Evolutionary conservation across 345 rosid genomes (phyloP).

Genomic region (Hibiscus trionum): DNA sequence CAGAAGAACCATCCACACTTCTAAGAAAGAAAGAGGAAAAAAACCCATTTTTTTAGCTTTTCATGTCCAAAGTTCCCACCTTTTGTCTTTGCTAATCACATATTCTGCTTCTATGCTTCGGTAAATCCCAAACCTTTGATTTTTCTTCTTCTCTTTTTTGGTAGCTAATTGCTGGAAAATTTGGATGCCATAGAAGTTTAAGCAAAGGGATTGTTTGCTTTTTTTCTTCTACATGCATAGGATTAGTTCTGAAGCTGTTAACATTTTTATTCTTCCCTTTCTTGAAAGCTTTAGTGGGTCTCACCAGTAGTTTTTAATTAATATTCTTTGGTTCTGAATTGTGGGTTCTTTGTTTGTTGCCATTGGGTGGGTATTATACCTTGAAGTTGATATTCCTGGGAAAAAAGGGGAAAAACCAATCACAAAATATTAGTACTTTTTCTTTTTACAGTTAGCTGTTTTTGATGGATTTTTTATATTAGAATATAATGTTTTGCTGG

Average conservation of each 20-base stretch:
- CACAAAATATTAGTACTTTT: no score
- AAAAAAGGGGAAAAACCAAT: no score
- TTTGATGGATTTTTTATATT: background rate
- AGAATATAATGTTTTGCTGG: background rate
- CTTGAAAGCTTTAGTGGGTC: background rate
- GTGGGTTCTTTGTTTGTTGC: background rate
- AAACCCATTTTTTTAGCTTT: background rate
- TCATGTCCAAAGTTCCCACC: background rate
- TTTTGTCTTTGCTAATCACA: background rate
- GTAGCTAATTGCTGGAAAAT: background rate
- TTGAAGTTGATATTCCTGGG: background rate
- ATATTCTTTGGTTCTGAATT: background rate
- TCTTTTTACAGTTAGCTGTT: no score
- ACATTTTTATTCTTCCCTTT: background rate
- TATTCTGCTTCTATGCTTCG: background rate
- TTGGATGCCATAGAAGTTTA: background rate
- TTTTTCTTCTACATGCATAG: conserved; percentile 19
- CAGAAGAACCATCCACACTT: background rate
- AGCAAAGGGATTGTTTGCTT: background rate
- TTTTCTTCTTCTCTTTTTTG: background rate
- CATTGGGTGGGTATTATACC: background rate
- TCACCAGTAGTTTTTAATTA: background rate
- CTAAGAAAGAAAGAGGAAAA: background rate
- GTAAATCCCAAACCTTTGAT: background rate
- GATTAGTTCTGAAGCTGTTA: conserved; percentile 7